Conservation (phyloP, 176 grass and related monocot genomes). For the Ananas comosus region DNA sequence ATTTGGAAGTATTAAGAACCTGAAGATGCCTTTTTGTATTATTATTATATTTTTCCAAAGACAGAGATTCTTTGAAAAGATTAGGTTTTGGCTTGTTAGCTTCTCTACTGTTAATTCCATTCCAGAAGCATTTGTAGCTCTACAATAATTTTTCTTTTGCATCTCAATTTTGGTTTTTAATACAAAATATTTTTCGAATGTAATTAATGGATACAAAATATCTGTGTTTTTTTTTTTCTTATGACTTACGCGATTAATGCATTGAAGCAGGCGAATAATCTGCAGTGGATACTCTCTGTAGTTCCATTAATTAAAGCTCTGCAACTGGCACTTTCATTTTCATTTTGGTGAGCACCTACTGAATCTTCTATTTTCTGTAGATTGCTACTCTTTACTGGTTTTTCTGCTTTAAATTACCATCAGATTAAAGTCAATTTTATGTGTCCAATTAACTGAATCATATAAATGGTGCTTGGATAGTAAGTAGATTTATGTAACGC, state of each 20-base stretch:
- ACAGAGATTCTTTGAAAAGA: not conserved
- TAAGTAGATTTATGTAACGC: no score
- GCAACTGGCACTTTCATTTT: slow-evolving; percentile 78
- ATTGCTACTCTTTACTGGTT: not conserved
- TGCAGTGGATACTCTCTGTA: slow-evolving; percentile 83
- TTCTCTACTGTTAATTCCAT: not conserved
- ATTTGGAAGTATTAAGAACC: no score
- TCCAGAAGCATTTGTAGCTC: no score
- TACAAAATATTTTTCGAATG: no score
- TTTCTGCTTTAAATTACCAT: not conserved
- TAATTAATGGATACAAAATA: no score
- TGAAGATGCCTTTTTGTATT: no score
- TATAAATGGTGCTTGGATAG: no score
- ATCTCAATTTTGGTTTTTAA: no score
- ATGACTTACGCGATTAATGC: slow-evolving; percentile 3
- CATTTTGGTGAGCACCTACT: slow-evolving; percentile 63
- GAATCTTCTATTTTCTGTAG: not conserved
- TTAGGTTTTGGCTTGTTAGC: not conserved
- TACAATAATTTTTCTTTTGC: no score
- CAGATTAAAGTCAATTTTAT: no score
- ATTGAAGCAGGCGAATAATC: slow-evolving; percentile 46
- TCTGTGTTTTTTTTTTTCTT: not conserved
- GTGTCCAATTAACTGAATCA: no score
- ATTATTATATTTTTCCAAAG: not conserved
- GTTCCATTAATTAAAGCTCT: slow-evolving; percentile 71